Base-by-base conservation (phyloP, 306 rosid species). In the Ormosia emarginata region DNA sequence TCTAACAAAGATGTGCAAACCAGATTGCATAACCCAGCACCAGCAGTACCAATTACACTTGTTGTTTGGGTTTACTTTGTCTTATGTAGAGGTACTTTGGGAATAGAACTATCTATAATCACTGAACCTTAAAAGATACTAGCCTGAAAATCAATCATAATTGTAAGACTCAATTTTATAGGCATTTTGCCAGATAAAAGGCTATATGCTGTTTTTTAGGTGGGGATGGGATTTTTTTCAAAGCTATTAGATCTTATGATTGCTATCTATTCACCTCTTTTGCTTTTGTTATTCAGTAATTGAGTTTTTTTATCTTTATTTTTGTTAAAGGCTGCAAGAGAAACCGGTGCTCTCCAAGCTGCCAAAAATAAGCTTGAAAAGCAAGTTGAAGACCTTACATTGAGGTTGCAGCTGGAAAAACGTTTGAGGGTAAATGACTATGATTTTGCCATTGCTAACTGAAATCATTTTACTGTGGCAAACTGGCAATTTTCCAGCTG, bases 311-410 rank as follows among this genome's bases (percentile, higher is more conserved):
- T 17, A 17, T 39, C 32, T 29, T 36, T 63, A 52, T 69, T 79
- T 79, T 68, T n/a, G 9, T 69, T 61, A 17, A 83, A 93, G 97
- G 95, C 97, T 88, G 95, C 97, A 74, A 91, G 86, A 84, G 97
- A 93, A 83, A 93, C 97, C 1, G 97, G 97, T 32, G 97, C 97
- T 71, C 97, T 93, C 74, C 97, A 93, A 87, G 97, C 97, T 63
- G 95, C 97, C 74, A 93, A 93, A 84, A 93, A 87, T 84, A 93
- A 93, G 89, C 84, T 93, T 87, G 97, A 91, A 87, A 93, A 93
- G 79, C 97, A 93, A 85, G 97, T 93, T 65, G 97, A 91, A 73
- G 97, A 93, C 74, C 84, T 93, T 78, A 88, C 95, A 69, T 87
- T 92, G 90, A 89, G 97, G 67, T 84, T 93, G 61, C 97, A 91